A percentile compares a stretch with the other conserved stretches of the same genome.
phyloP scores from a whole-genome alignment of 306 rosid species.

The Senna tora region DNA sequence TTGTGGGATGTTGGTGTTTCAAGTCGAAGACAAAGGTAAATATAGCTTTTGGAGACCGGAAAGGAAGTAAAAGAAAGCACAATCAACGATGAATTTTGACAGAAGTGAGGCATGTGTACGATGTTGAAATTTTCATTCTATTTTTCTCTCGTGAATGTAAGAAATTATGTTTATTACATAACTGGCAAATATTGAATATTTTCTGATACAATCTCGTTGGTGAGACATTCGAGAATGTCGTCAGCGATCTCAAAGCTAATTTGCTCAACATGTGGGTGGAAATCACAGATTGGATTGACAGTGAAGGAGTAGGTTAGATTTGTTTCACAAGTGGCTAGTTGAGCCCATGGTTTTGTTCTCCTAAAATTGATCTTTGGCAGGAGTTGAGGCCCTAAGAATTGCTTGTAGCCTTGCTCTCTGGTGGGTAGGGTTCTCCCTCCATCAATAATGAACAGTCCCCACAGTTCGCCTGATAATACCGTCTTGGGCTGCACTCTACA shows the following conservation, averaged over 20 bases:
- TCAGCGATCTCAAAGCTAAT: slow-evolving; percentile 46
- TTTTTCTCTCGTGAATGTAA: too few relatives aligned
- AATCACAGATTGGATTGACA: slow-evolving; percentile 34
- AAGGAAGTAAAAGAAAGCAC: background rate
- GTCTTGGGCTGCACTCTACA: slow-evolving; percentile 42
- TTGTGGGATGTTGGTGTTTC: background rate
- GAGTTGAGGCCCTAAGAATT: slow-evolving; percentile 2
- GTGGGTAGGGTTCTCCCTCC: slow-evolving; percentile 53
- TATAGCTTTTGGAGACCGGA: background rate
- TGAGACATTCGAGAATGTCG: slow-evolving; percentile 46
- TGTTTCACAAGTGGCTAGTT: slow-evolving; percentile 31
- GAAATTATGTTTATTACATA: background rate
- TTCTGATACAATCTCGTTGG: slow-evolving; percentile 41
- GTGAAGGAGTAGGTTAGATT: slow-evolving; percentile 24
- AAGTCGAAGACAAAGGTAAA: background rate
- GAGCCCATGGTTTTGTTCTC: slow-evolving; percentile 37
- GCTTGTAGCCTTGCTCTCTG: background rate
- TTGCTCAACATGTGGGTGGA: slow-evolving; percentile 37
- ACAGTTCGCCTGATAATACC: slow-evolving; percentile 48
- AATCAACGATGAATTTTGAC: background rate
- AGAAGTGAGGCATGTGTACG: background rate
- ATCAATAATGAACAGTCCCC: slow-evolving; percentile 55
- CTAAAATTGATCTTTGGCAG: slow-evolving; percentile 43
- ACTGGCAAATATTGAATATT: background rate
- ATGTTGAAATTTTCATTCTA: background rate